A percentile compares a stretch with the other conserved stretches of the same genome.
These are phyloP conservation scores for Yamadazyma dushanensis DNA, from an alignment of 1,139 yeast genomes.

Conservation along the genomic window DNA sequence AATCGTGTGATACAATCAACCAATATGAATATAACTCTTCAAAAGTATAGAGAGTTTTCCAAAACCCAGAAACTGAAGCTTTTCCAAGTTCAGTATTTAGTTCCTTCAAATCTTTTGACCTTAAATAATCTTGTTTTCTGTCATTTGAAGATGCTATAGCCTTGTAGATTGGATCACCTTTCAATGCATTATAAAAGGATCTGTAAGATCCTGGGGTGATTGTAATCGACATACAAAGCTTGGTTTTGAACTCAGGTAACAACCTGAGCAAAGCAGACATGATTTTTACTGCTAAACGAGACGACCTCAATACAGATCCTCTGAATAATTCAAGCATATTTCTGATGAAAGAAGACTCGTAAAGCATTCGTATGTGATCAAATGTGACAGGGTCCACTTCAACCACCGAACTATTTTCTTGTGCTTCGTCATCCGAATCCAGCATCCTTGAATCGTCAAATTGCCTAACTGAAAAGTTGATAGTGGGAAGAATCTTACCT, in stretches of 20 bases:
- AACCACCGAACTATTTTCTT: too few species aligned
- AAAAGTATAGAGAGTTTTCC: constrained; percentile 36
- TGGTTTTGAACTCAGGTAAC: constrained; percentile 30
- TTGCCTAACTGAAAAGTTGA: constrained; percentile 21
- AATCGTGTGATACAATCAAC: constrained; percentile 69
- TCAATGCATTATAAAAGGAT: constrained; percentile 28
- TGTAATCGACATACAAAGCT: constrained; percentile 38
- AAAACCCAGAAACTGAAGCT: constrained; percentile 22
- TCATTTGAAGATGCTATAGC: constrained; percentile 9
- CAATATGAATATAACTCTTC: constrained; percentile 44
- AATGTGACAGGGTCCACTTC: constrained; percentile 5
- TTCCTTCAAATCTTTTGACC: constrained; percentile 13
- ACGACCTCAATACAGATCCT: constrained; percentile 9
- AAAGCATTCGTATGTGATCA: constrained; percentile 18
- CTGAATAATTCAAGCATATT: constrained; percentile 22
- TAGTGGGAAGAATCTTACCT: constrained; percentile 22
- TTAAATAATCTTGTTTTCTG: constrained; percentile 23
- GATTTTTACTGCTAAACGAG: constrained; percentile 19
- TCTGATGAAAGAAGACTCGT: constrained; percentile 26
- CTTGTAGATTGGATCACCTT: constrained; percentile 19
- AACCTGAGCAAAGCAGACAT: constrained; percentile 31
- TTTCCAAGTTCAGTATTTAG: constrained; percentile 12
- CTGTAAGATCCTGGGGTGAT: constrained; percentile 33
- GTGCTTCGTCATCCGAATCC: constrained; percentile 15
- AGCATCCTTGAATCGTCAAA: constrained; percentile 12